Evolutionary conservation across 2,329 filamentous ascomycete genomes (phyloP), one percentile per base, ranked within the genome.

Genomic region (Penicillium palitans): DNA sequence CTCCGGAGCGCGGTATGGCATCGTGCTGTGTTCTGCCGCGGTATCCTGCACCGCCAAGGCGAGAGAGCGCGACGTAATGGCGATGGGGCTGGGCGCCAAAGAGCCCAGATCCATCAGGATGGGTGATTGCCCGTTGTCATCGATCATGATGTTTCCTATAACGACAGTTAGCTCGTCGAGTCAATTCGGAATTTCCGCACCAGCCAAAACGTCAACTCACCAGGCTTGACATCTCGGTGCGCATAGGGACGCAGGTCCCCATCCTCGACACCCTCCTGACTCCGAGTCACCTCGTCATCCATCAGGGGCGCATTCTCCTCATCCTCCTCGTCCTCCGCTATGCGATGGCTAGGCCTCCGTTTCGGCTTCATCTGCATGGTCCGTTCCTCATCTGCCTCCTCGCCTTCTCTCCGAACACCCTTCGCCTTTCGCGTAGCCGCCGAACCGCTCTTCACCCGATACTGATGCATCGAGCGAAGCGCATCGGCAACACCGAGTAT

Each of bases 61-160:
- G 55, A 96, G 83, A 3, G 91, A 96, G 61, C 93, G 88, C 19
- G 90, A 95, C 5, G 93, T 96, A 66, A 98, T 93, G 27, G 90
- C 86, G 57, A 91, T 90, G 1, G 95, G 95, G 2, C 91, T 92
- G 19, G 90, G 90, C 41, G 91, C 89, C 57, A 99, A 82, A 57
- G 92, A 97, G 63, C 95, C 95, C 25, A 99, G 87, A 73, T 99
- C 95, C 95, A 99, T 99, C 37, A 99, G 84, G 68, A 99, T 95
- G 3, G 95, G 93, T 31, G 87, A 88, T 59, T 87, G 84, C 66
- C 95, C 95, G 68, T 91, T 87, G 73, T 98, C 93, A 65, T 90
- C 89, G 66, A 99, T 96, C 95, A 99, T 99, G 72, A 99, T 96
- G 78, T 99, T 99, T 58, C 92, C 83, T 85, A 12, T 13, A n/a